Conservation (phyloP, 2,329 filamentous ascomycete species). For the Basipetospora sp. region DNA sequence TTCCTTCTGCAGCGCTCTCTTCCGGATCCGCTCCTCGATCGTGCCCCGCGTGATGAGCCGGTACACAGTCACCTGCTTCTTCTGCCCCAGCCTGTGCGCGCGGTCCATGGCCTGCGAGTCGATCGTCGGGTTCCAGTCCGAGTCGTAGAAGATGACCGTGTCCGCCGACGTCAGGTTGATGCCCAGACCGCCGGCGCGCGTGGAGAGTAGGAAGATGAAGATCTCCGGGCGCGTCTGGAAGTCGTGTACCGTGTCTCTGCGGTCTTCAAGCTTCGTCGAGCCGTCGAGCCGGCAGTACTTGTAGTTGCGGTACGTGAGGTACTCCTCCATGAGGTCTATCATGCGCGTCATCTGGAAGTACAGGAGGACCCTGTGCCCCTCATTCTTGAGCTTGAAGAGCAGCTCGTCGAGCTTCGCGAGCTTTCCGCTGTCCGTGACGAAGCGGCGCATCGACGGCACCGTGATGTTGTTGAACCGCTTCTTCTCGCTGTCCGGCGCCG, state of each 20-base stretch:
- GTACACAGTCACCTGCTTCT: conserved; percentile 89
- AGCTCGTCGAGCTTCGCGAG: conserved; percentile 79
- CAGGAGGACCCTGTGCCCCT: conserved; percentile 79
- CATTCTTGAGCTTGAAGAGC: conserved; percentile 77
- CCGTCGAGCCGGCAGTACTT: conserved; percentile 95
- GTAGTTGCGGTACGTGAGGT: conserved; percentile 96
- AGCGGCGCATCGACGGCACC: conserved; percentile 91
- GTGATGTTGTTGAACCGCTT: conserved; percentile 77
- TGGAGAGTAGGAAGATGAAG: conserved; percentile 92
- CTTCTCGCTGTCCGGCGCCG: conserved; percentile 65
- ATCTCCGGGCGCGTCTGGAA: conserved; percentile 92
- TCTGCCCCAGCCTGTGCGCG: conserved; percentile 92
- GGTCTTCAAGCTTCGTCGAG: conserved; percentile 91
- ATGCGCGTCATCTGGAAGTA: conserved; percentile 99
- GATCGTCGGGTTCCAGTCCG: conserved; percentile 98
- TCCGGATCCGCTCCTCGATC: conserved; percentile 94
- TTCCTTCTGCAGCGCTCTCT: conserved; percentile 93
- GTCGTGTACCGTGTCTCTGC: conserved; percentile 87
- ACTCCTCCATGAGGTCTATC: conserved; percentile 99
- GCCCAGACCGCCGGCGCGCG: conserved; percentile 88
- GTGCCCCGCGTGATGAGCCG: conserved; percentile 91
- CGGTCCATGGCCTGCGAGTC: conserved; percentile 98
- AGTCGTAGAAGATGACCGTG: conserved; percentile 99
- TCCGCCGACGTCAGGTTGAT: conserved; percentile 95
- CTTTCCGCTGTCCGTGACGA: conserved; percentile 95